Conservation (phyloP, 2,329 filamentous ascomycete species). For the Colletotrichum plurivorum region DNA sequence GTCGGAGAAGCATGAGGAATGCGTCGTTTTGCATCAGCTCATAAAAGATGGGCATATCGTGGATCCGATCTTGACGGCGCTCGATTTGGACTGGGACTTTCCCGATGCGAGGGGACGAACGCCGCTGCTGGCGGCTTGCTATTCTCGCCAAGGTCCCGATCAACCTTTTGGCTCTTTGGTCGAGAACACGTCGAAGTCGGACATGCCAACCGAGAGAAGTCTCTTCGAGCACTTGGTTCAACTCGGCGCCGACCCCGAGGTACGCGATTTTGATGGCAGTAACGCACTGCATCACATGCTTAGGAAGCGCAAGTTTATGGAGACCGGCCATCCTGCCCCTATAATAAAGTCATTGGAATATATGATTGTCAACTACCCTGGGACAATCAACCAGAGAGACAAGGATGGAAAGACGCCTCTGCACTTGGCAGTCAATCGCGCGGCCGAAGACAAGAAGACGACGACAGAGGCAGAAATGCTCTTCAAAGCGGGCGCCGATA, state of each 20-base stretch:
- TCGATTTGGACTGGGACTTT: slow-evolving; percentile 43
- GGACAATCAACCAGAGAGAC: slow-evolving; percentile 41
- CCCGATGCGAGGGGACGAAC: slow-evolving; percentile 46
- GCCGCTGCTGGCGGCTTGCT: slow-evolving; percentile 45
- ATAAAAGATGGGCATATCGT: slow-evolving; percentile 28
- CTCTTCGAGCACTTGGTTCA: slow-evolving; percentile 42
- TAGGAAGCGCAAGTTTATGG: too few species aligned
- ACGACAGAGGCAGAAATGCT: slow-evolving; percentile 30
- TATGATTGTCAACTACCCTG: slow-evolving; percentile 24
- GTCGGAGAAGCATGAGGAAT: slow-evolving; percentile 30
- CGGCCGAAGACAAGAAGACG: background rate
- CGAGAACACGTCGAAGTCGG: background rate
- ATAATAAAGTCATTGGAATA: slow-evolving; percentile 19
- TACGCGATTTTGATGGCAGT: slow-evolving; percentile 41
- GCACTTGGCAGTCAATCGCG: slow-evolving; percentile 30
- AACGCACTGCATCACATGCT: slow-evolving; percentile 46
- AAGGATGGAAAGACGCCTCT: slow-evolving; percentile 45
- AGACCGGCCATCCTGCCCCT: background rate
- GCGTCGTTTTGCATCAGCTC: slow-evolving; percentile 44
- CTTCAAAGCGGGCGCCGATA: slow-evolving; percentile 44
- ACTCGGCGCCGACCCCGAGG: slow-evolving; percentile 45
- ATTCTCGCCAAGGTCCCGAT: slow-evolving; percentile 24
- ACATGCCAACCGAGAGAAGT: background rate
- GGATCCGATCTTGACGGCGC: slow-evolving; percentile 41
- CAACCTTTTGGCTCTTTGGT: background rate